Evolutionary conservation across 305 asterid species (phyloP), one percentile per base, ranked within the genome.

Genomic region (Fraxinus floribunda): DNA sequence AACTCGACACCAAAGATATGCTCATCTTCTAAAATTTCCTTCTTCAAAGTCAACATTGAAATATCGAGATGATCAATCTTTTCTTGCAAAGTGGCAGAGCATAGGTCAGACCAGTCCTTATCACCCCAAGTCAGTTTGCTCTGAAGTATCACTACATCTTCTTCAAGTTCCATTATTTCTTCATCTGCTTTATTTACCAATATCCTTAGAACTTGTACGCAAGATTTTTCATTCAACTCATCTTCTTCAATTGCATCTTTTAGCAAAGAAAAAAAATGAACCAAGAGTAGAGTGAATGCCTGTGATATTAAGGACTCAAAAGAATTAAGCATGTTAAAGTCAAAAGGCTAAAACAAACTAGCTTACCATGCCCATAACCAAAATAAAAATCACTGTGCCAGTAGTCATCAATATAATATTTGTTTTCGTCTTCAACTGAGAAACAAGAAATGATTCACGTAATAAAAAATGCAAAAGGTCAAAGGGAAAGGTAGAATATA

Each of bases 211-310:
- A 89, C 97, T 89, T 90, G 89, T 41, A 85, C 16, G 78, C 94
- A 90, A 55, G 82, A 90, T 80, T 82, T 86, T 83, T 88, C 89
- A 82, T 94, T 92, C 87, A 90, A 81, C 26, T 87, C 91, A 77
- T 91, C 91, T 87, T 90, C 92, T 85, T 90, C 97, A 36, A 90
- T 82, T 78, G 81, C 72, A 86, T 94, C 95, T 91, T 83, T 26
- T 80, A 78, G 78, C 72, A 18, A 83, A 83, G 84, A 82, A 82
- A 64, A 24, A 34, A 79, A 29, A 9, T 34, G 41, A 75, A 76
- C 11, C 35, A 64, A 52, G 66, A 70, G 72, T 73, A 32, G 71
- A 76, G 68, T 77, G 70, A 44, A 60, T 52, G 26, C 3, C 80
- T 49, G 35, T 36, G 9, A 55, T 46, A 78, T 29, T 11, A 49